Evolutionary conservation across 2,329 filamentous ascomycete genomes (phyloP).

Genomic region (Raffaelea arxii): DNA sequence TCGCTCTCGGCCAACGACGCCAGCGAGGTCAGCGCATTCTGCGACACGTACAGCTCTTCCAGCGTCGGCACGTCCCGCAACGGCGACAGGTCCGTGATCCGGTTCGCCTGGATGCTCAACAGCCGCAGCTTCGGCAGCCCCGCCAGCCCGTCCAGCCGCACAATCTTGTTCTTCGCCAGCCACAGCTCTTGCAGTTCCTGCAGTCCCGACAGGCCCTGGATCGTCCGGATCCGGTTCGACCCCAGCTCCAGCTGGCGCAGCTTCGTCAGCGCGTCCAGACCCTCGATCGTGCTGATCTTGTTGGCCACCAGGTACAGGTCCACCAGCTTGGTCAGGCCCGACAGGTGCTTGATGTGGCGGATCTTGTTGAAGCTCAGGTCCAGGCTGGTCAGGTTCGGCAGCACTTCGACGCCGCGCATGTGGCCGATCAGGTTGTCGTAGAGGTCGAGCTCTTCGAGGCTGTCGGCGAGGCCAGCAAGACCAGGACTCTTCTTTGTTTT

Average conservation of each 20-base stretch:
- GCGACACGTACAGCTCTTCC: slow-evolving; percentile 82
- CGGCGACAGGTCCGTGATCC: slow-evolving; percentile 68
- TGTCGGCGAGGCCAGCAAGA: slow-evolving; percentile 53
- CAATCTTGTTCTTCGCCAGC: slow-evolving; percentile 24
- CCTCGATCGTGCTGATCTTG: slow-evolving; percentile 82
- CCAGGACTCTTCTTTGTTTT: too few relatives aligned
- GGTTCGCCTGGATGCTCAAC: slow-evolving; percentile 91
- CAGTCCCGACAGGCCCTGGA: slow-evolving; percentile 90
- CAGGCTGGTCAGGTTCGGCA: slow-evolving; percentile 65
- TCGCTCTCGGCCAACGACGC: slow-evolving; percentile 54
- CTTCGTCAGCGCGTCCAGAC: slow-evolving; percentile 62
- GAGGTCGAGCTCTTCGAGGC: slow-evolving; percentile 76
- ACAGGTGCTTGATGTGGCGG: slow-evolving; percentile 89
- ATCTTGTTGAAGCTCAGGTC: slow-evolving; percentile 99
- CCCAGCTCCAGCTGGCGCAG: slow-evolving; percentile 82
- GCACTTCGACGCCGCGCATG: slow-evolving; percentile 70
- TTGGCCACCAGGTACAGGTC: slow-evolving; percentile 93
- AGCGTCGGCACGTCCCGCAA: slow-evolving; percentile 43
- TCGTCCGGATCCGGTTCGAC: slow-evolving; percentile 83
- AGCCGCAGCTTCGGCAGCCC: slow-evolving; percentile 71
- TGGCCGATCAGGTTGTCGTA: slow-evolving; percentile 95
- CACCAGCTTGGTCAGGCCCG: slow-evolving; percentile 64
- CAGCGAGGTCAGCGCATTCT: slow-evolving; percentile 78
- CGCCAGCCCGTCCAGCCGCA: slow-evolving; percentile 24
- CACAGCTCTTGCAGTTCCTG: slow-evolving; percentile 77